Conservation (phyloP, 305 asterid genomes). For the Fraxinus velutina region DNA sequence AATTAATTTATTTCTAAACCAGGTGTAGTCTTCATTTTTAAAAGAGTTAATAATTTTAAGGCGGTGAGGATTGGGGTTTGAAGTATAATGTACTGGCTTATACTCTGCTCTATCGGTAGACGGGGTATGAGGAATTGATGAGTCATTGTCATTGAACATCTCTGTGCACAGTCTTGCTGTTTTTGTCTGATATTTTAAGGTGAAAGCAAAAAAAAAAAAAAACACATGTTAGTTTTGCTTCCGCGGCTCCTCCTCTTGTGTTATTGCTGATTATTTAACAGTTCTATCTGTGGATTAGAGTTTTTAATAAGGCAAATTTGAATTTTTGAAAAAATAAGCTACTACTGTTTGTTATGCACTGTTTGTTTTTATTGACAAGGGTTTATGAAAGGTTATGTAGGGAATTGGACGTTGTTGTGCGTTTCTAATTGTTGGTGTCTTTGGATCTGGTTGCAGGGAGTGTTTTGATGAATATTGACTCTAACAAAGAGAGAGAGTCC, state of each 20-base stretch:
- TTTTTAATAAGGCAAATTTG: conserved; percentile 11
- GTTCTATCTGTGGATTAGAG: conserved; percentile 23
- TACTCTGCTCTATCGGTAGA: conserved; percentile 23
- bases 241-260: neutral
- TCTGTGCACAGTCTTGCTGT: conserved; percentile 12
- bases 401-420: neutral
- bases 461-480: conserved; percentile 48
- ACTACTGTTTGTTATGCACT: conserved; percentile 31
- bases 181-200: conserved; percentile 22
- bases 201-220: conserved; percentile 11
- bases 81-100: conserved; percentile 11
- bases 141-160: conserved; percentile 6
- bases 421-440: conserved; percentile 33
- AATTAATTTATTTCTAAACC: neutral
- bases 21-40: conserved; percentile 12
- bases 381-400: conserved; percentile 27
- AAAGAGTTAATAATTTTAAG: conserved; percentile 9
- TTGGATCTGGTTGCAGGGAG: conserved; percentile 56
- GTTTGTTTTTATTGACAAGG: conserved; percentile 39
- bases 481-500: conserved; percentile 37
- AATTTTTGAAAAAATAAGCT: conserved; percentile 27
- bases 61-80: conserved; percentile 27
- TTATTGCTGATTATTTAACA: conserved; percentile 21
- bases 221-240: conserved; percentile 18
- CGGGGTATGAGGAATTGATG: conserved; percentile 23